Percentiles rank a stretch among this genome's conserved stretches.
Conservation (phyloP, 139 green algal species). For the Yamagishiella unicocca region DNA sequence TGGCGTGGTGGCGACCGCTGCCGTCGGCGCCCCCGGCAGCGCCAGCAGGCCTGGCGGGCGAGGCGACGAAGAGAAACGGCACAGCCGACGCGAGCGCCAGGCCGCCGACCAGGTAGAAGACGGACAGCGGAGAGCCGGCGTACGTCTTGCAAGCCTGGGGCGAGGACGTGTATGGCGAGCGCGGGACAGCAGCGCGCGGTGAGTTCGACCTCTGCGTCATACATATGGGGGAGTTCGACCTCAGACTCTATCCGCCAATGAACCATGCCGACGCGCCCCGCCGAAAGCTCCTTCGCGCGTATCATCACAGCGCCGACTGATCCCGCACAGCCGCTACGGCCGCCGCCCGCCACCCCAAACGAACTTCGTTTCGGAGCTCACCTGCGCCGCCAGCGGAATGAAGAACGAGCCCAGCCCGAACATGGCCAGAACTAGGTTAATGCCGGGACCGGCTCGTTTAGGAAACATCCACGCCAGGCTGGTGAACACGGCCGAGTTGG, state of each 20-base stretch:
- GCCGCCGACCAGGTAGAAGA: slow-evolving; percentile 53
- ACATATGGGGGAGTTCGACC: no score
- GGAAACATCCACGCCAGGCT: slow-evolving; percentile 65
- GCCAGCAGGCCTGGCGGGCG: slow-evolving; percentile 23
- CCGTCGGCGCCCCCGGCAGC: background rate
- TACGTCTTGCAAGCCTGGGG: slow-evolving; percentile 50
- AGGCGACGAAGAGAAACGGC: slow-evolving; percentile 64
- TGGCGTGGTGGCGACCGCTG: slow-evolving; percentile 30
- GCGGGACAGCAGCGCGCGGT: no score
- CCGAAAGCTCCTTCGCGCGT: no score
- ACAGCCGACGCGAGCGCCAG: slow-evolving; percentile 37
- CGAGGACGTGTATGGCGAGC: background rate
- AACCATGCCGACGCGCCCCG: no score
- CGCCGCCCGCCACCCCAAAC: no score
- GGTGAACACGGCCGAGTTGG: slow-evolving; percentile 63
- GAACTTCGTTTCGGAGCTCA: no score
- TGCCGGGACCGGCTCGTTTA: slow-evolving; percentile 44
- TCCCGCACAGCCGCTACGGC: no score
- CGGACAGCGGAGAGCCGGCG: slow-evolving; percentile 33
- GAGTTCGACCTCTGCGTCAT: no score
- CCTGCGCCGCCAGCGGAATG: slow-evolving; percentile 60
- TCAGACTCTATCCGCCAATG: no score
- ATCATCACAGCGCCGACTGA: no score
- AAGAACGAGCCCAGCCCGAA: slow-evolving; percentile 65
- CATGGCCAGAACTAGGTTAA: slow-evolving; percentile 69